Conservation (phyloP, 768 basidiomycete genomes). For the Hydnomerulius pinastri region DNA sequence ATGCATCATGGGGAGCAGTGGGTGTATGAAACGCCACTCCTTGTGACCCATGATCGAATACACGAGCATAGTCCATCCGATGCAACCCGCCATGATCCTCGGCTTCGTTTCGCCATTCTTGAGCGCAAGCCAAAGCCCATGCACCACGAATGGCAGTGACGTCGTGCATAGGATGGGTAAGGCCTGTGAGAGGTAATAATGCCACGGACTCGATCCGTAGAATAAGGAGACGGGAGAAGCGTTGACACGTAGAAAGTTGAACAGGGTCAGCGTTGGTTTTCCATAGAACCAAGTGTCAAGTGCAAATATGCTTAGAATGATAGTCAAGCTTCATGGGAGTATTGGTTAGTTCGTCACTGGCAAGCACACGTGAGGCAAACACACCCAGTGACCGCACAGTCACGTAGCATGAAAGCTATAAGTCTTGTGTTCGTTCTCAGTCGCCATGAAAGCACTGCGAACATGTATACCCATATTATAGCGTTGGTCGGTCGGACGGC, state of each 20-base stretch:
- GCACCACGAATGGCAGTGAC: conserved; percentile 68
- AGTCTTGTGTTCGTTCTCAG: conserved; percentile 39
- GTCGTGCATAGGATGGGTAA: conserved; percentile 81
- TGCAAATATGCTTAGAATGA: conserved; percentile 34
- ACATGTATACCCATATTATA: conserved; percentile 81
- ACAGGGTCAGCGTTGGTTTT: conserved; percentile 65
- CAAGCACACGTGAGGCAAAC: conserved; percentile 13
- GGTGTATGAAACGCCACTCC: conserved; percentile 97
- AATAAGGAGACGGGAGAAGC: conserved; percentile 86
- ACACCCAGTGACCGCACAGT: conserved; percentile 49
- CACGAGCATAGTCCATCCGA: conserved; percentile 62
- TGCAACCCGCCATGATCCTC: conserved; percentile 46
- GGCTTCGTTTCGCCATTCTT: conserved; percentile 27
- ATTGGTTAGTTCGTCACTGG: conserved; percentile 11
- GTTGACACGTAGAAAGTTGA: conserved; percentile 85
- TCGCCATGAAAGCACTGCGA: conserved; percentile 56
- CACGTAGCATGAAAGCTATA: conserved; percentile 36
- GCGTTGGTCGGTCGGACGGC: conserved; percentile 87
- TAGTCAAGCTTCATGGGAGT: conserved; percentile 16
- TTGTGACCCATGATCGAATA: conserved; percentile 91
- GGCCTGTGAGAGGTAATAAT: conserved; percentile 87
- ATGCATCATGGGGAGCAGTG: conserved; percentile 82
- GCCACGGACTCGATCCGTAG: conserved; percentile 84
- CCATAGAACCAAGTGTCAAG: conserved; percentile 77
- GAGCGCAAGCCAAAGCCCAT: conserved; percentile 51